Evolutionary conservation across 2,329 filamentous ascomycete genomes (phyloP).

Genomic region (Colletotrichum lini): DNA sequence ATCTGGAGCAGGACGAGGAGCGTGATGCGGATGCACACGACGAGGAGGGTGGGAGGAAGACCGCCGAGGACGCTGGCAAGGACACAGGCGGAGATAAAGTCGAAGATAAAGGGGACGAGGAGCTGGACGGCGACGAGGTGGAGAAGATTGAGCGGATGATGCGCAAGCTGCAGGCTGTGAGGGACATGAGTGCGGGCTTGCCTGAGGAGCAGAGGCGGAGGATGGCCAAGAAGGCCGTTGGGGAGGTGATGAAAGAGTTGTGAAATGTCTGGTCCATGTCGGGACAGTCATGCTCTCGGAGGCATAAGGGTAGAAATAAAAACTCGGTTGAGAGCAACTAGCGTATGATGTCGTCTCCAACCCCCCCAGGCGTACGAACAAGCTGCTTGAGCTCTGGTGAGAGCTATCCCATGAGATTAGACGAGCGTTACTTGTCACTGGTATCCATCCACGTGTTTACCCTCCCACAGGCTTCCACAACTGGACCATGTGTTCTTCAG

Average conservation of each 20-base stretch:
- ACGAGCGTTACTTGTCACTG: too few species aligned
- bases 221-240: conserved; percentile 73
- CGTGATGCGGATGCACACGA: conserved; percentile 21
- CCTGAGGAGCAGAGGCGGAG: conserved; percentile 72
- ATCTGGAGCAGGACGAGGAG: conserved; percentile 48
- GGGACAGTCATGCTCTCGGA: neutral
- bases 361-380: too few species aligned
- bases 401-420: too few species aligned
- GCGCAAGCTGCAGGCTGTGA: conserved; percentile 73
- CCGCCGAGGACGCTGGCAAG: conserved; percentile 33
- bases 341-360: too few species aligned
- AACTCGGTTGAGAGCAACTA: neutral
- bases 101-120: conserved; percentile 48
- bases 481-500: neutral
- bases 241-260: conserved; percentile 75
- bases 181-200: conserved; percentile 72
- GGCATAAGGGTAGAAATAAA: neutral
- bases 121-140: conserved; percentile 64
- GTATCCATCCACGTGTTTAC: too few species aligned
- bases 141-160: conserved; percentile 75
- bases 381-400: too few species aligned
- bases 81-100: conserved; percentile 44
- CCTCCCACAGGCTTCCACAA: too few species aligned
- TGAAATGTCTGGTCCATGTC: conserved; percentile 45
- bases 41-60: conserved; percentile 8